These are phyloP conservation scores for Phlegmacium glaucopus DNA, from an alignment of 768 basidiomycete species.

Conservation along the genomic window DNA sequence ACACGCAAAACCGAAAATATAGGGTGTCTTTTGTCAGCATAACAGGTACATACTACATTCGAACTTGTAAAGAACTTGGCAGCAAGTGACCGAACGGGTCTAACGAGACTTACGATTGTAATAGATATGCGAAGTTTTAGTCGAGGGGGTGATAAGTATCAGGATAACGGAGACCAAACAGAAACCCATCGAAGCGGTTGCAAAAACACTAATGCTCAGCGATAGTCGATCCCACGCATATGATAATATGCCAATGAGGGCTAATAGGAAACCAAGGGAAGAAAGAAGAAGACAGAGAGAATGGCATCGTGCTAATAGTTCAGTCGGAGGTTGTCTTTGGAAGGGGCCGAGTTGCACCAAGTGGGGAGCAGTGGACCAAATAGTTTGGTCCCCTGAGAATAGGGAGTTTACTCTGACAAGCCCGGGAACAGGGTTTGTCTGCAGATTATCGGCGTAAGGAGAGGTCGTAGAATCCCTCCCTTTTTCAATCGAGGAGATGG, in stretches of 20 bases:
- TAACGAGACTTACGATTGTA: neutral
- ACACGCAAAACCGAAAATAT: too few species aligned
- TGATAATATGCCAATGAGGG: constrained; percentile 46
- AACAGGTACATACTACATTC: too few species aligned
- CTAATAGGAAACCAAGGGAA: constrained; percentile 46
- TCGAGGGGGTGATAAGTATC: constrained; percentile 11
- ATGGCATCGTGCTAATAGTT: constrained; percentile 49
- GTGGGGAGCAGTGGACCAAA: constrained; percentile 46
- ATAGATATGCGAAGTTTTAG: neutral
- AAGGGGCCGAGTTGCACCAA: constrained; percentile 51
- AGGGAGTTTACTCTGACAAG: constrained; percentile 5
- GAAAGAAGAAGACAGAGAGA: constrained; percentile 45
- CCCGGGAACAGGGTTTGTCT: constrained; percentile 16
- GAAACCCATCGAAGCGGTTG: constrained; percentile 34
- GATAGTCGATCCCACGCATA: constrained; percentile 51
- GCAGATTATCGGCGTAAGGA: constrained; percentile 1
- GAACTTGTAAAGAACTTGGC: too few species aligned
- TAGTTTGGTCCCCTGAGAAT: constrained; percentile 9
- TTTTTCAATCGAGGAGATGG: constrained; percentile 2
- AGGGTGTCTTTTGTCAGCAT: too few species aligned
- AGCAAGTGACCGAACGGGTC: too few species aligned
- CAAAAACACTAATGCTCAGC: constrained; percentile 40
- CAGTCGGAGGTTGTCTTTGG: constrained; percentile 33
- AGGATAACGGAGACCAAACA: constrained; percentile 22
- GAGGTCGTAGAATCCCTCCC: neutral